These are phyloP conservation scores for Pyrenochaeta sp. DNA, from an alignment of 2,329 filamentous ascomycete species.

Conservation along the genomic window DNA sequence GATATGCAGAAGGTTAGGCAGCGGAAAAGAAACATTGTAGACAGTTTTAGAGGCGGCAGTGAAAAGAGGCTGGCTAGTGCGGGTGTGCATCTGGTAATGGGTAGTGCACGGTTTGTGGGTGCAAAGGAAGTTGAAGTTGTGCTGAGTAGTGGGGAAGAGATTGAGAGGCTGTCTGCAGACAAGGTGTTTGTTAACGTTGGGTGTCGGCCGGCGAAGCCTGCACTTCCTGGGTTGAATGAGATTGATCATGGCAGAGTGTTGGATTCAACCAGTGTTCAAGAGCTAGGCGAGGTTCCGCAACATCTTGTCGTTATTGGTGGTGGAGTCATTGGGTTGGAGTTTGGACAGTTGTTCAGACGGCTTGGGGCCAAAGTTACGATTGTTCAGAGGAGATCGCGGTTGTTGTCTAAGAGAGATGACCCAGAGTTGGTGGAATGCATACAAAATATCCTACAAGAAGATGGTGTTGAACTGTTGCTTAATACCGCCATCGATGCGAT, in stretches of 20 bases:
- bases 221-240: constrained; percentile 49
- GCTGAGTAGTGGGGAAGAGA: constrained; percentile 33
- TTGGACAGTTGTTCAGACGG: constrained; percentile 62
- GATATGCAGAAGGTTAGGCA: constrained; percentile 61
- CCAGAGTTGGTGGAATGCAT: constrained; percentile 57
- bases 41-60: constrained; percentile 59
- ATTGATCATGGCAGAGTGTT: constrained; percentile 50
- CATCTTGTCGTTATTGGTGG: constrained; percentile 63
- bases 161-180: constrained; percentile 46
- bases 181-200: constrained; percentile 60
- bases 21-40: constrained; percentile 64
- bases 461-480: constrained; percentile 57
- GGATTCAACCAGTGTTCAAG: constrained; percentile 60
- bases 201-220: constrained; percentile 53
- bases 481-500: constrained; percentile 36
- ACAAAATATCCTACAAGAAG: constrained; percentile 55
- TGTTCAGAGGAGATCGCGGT: constrained; percentile 54
- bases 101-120: constrained; percentile 56
- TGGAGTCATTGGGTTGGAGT: constrained; percentile 63
- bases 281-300: constrained; percentile 56
- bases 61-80: constrained; percentile 53
- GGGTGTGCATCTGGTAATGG: constrained; percentile 58
- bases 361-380: constrained; percentile 61
- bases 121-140: constrained; percentile 45
- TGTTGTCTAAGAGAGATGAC: constrained; percentile 58